Percentiles rank a stretch among this genome's conserved stretches.
Evolutionary conservation across 768 basidiomycete species (phyloP).

Genomic region (Mycena polygramma): DNA sequence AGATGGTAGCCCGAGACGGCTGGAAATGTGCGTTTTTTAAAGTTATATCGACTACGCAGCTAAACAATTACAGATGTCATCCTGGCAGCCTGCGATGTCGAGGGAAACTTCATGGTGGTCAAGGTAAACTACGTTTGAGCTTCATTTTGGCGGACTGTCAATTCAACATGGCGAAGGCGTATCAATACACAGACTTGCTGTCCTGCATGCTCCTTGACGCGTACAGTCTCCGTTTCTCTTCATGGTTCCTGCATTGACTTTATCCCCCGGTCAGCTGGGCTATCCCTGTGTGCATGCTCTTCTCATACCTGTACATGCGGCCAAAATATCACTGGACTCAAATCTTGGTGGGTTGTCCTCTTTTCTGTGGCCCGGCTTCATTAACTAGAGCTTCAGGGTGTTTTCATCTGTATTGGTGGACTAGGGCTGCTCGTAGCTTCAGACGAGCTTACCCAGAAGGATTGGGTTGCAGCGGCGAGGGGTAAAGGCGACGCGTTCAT

Average conservation of each 20-base stretch:
- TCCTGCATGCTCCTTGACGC: slow-evolving; percentile 95
- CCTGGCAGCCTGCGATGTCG: slow-evolving; percentile 85
- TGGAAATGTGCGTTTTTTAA: slow-evolving; percentile 81
- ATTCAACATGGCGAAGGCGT: slow-evolving; percentile 62
- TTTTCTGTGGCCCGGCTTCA: background rate
- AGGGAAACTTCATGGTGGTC: slow-evolving; percentile 89
- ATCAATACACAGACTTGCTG: slow-evolving; percentile 87
- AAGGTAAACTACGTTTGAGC: slow-evolving; percentile 57
- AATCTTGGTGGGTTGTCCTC: slow-evolving; percentile 65
- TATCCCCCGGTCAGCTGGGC: slow-evolving; percentile 72
- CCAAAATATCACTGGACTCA: slow-evolving; percentile 88
- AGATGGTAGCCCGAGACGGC: slow-evolving; percentile 78
- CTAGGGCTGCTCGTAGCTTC: slow-evolving; percentile 85
- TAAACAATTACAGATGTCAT: slow-evolving; percentile 68
- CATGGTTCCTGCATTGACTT: slow-evolving; percentile 9
- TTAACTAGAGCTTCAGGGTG: slow-evolving; percentile 60
- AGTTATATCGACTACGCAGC: slow-evolving; percentile 2
- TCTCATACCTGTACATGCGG: slow-evolving; percentile 88
- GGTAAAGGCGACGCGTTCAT: slow-evolving; percentile 90
- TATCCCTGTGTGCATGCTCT: slow-evolving; percentile 87
- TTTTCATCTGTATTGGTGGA: slow-evolving; percentile 79
- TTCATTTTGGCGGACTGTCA: background rate
- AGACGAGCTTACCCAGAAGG: slow-evolving; percentile 83
- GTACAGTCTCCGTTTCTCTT: slow-evolving; percentile 53
- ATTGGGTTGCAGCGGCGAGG: slow-evolving; percentile 72